A percentile compares a stretch with the other conserved stretches of the same genome.
Evolutionary conservation across 1,139 yeast genomes (phyloP).

Genomic region (Hansenula lynferdii): DNA sequence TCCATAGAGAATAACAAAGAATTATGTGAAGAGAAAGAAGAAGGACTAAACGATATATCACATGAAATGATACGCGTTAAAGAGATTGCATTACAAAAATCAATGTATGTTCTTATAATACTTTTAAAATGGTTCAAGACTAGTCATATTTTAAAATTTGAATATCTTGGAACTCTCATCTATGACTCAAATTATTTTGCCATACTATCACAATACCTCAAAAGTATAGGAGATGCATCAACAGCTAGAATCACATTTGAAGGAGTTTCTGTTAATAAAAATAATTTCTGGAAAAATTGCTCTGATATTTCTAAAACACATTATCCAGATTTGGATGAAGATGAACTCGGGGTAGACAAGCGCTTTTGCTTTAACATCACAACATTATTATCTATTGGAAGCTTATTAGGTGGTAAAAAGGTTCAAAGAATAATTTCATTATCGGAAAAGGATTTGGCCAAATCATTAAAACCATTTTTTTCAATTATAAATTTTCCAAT

Average conservation of each 20-base stretch:
- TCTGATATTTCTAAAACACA: conserved; percentile 9
- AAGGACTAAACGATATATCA: conserved; percentile 25
- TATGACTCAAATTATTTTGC: conserved; percentile 68
- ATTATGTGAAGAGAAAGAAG: conserved; percentile 4
- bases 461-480: conserved; percentile 34
- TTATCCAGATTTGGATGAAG: too few species aligned
- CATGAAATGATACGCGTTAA: conserved; percentile 52
- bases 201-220: conserved; percentile 34
- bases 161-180: conserved; percentile 64
- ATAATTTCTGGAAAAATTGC: conserved; percentile 41
- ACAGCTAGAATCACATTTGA: conserved; percentile 37
- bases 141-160: conserved; percentile 74
- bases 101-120: conserved; percentile 47
- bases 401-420: conserved; percentile 41
- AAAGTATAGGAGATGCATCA: conserved; percentile 29
- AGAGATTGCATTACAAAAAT: conserved; percentile 61
- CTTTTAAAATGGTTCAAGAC: conserved; percentile 75
- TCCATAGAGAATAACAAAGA: conserved; percentile 34
- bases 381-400: conserved; percentile 40
- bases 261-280: too few species aligned
- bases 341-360: conserved; percentile 21
- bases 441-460: conserved; percentile 53
- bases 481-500: conserved; percentile 54
- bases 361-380: conserved; percentile 37
- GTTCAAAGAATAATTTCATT: conserved; percentile 52